These are phyloP conservation scores for Stromatinia cepivora DNA, from an alignment of 2,329 filamentous ascomycete species.

Conservation along the genomic window DNA sequence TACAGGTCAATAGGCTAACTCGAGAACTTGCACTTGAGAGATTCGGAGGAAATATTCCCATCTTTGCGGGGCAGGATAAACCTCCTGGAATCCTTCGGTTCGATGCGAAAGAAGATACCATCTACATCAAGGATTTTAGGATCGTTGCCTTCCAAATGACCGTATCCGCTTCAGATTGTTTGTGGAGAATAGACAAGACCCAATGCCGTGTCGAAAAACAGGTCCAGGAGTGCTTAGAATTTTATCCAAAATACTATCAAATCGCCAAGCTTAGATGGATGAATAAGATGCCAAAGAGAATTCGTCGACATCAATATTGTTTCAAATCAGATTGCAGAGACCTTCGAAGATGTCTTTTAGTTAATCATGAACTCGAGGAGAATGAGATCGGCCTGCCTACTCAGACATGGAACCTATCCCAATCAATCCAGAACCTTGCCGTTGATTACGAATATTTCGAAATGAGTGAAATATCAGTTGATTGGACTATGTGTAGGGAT, in stretches of 20 bases:
- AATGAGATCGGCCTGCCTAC: background rate
- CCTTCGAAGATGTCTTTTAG: no score
- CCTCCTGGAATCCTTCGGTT: background rate
- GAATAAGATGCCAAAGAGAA: no score
- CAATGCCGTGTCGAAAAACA: rapidly evolving
- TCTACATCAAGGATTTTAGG: background rate
- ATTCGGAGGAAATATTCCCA: background rate
- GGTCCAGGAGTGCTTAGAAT: background rate
- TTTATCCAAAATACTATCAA: background rate
- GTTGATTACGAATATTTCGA: background rate
- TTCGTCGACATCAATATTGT: no score
- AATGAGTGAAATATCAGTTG: background rate
- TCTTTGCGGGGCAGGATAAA: background rate
- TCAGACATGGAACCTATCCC: background rate
- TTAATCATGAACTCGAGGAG: no score
- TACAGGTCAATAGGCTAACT: background rate
- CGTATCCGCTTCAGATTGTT: background rate
- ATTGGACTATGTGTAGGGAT: background rate
- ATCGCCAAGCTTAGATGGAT: background rate
- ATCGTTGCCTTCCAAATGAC: background rate
- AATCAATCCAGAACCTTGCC: background rate
- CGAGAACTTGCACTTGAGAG: background rate
- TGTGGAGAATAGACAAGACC: rapidly evolving
- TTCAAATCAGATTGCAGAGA: no score
- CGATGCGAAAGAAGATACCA: background rate